Conservation (phyloP, 108 stramenopile genomes). For the Conticribra weissflogii region DNA sequence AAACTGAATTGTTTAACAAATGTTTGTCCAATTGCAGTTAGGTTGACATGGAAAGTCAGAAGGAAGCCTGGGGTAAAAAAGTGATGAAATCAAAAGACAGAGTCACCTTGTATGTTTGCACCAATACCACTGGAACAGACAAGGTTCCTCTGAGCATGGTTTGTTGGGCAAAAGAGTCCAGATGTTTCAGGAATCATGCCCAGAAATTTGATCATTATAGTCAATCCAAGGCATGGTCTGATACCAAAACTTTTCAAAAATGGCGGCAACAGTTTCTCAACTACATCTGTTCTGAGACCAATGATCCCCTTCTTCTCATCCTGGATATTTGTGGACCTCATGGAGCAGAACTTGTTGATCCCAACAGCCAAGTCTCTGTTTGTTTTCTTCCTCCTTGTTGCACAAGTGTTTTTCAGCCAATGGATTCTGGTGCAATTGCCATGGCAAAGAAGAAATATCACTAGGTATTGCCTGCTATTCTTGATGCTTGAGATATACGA, state of each 20-base stretch:
- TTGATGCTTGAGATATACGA: neutral
- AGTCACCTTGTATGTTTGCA: neutral
- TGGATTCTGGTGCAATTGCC: neutral
- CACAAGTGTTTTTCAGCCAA: conserved; percentile 3
- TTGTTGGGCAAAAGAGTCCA: neutral
- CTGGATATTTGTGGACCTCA: conserved; percentile 3
- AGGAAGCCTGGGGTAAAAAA: neutral
- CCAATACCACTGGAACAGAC: conserved; percentile 6
- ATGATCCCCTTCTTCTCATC: neutral
- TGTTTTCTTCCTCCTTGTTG: neutral
- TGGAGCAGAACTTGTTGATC: neutral
- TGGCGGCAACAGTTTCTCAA: neutral
- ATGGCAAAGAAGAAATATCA: conserved; percentile 1
- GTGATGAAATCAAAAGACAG: conserved; percentile 1
- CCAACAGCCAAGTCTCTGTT: neutral
- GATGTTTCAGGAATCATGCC: neutral
- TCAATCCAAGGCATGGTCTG: neutral
- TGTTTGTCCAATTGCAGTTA: conserved; percentile 1
- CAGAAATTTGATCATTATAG: neutral
- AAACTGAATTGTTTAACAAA: neutral
- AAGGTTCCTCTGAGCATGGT: neutral
- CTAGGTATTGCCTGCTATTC: neutral
- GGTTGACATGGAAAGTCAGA: neutral
- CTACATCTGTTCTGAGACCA: neutral
- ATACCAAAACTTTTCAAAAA: neutral